These are phyloP conservation scores for Iris macrosiphon DNA, from an alignment of 106 monocot genomes.

Conservation along the genomic window DNA sequence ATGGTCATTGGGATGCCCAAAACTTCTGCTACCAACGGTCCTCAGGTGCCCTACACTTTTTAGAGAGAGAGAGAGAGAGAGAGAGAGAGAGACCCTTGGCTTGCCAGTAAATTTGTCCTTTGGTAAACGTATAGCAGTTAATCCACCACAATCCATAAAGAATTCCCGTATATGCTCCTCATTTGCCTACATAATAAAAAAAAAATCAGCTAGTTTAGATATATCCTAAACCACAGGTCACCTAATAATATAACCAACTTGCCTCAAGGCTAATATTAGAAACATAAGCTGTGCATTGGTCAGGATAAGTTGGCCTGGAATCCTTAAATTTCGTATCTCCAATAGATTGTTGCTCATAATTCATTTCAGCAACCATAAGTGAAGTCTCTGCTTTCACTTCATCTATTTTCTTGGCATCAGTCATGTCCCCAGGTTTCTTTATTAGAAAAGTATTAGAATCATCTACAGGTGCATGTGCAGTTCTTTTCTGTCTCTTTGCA, in stretches of 20 bases:
- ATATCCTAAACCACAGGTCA: background rate
- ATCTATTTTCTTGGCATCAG: conserved; percentile 6
- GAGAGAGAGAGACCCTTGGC: conserved; percentile 70
- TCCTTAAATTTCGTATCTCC: conserved; percentile 25
- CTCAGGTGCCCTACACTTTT: background rate
- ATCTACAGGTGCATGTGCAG: conserved; percentile 7
- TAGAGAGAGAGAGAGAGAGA: conserved; percentile 9
- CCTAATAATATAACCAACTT: conserved; percentile 13
- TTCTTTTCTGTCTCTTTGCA: conserved; percentile 55
- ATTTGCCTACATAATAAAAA: conserved; percentile 53
- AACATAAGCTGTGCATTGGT: conserved; percentile 86
- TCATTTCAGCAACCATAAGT: conserved; percentile 6
- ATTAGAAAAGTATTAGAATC: conserved; percentile 12
- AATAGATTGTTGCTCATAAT: background rate
- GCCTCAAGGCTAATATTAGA: conserved; percentile 76
- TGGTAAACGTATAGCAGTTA: conserved; percentile 60
- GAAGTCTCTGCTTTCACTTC: conserved; percentile 6
- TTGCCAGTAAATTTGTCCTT: conserved; percentile 71
- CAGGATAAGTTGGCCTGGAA: conserved; percentile 43
- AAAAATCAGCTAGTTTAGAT: conserved; percentile 3
- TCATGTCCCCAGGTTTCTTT: conserved; percentile 4
- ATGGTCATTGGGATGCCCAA: too few species aligned
- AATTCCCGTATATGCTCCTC: conserved; percentile 66
- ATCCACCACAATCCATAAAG: conserved; percentile 62
- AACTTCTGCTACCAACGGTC: too few species aligned